A percentile compares a stretch with the other conserved stretches of the same genome.
Evolutionary conservation across 2,329 filamentous ascomycete genomes (phyloP).

Genomic region (Fusarium newnesense): DNA sequence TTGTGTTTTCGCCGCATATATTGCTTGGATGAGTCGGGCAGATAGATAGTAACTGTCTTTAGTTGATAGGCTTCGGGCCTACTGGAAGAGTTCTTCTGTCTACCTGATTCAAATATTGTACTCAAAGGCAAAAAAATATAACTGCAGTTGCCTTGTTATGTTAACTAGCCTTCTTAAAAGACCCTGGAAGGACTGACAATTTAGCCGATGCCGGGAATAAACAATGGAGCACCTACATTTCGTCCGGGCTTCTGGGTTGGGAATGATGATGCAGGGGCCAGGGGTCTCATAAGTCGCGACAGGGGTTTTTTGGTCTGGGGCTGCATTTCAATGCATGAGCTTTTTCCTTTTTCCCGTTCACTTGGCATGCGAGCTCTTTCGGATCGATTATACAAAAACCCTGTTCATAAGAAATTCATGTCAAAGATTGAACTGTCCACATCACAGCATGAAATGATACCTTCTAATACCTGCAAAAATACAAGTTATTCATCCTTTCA

Average conservation of each 20-base stretch:
- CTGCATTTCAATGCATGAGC: background rate
- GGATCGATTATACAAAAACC: background rate
- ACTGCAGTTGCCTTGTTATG: background rate
- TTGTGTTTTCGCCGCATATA: conserved; percentile 55
- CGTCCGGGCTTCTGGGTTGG: conserved; percentile 10
- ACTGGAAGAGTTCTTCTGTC: background rate
- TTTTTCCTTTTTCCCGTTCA: background rate
- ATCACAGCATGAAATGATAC: background rate
- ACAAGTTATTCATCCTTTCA: background rate
- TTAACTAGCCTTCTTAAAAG: background rate
- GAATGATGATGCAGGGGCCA: conserved; percentile 13
- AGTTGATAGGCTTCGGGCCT: conserved; percentile 50
- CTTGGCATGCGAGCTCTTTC: background rate
- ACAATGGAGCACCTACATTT: conserved; percentile 10
- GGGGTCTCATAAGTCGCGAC: conserved; percentile 8
- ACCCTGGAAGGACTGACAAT: conserved; percentile 2
- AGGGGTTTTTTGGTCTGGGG: conserved; percentile 1
- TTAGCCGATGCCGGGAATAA: conserved; percentile 28
- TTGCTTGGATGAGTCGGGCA: conserved; percentile 49
- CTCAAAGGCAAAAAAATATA: background rate
- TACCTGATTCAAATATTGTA: background rate
- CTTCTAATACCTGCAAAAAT: too few relatives aligned
- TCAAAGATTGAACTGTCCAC: too few relatives aligned
- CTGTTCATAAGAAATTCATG: background rate
- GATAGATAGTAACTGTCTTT: conserved; percentile 52